A percentile compares a stretch with the other conserved stretches of the same genome.
Evolutionary conservation across 2,329 filamentous ascomycete species (phyloP).

Genomic region (Whalleya microplaca): DNA sequence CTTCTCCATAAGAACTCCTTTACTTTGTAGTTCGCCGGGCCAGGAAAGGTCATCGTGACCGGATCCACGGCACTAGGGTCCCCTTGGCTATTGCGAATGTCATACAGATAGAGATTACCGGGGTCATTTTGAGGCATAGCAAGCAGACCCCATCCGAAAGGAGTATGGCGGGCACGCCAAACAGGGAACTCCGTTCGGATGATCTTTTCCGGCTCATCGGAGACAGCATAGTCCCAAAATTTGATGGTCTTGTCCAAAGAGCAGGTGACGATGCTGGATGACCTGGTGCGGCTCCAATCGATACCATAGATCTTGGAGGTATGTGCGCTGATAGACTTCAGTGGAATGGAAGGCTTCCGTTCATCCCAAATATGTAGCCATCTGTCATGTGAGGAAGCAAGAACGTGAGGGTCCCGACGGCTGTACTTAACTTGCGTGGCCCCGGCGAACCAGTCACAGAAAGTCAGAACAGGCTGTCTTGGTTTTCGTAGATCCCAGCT

Average conservation of each 20-base stretch:
- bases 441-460: constrained; percentile 91
- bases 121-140: constrained; percentile 93
- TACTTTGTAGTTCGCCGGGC: constrained; percentile 69
- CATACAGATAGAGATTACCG: constrained; percentile 83
- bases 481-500: constrained; percentile 86
- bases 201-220: constrained; percentile 72
- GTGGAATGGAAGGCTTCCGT: constrained; percentile 74
- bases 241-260: constrained; percentile 92
- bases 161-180: constrained; percentile 89
- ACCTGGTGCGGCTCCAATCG: constrained; percentile 84
- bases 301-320: constrained; percentile 93
- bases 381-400: constrained; percentile 89
- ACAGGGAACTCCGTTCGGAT: constrained; percentile 85
- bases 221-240: constrained; percentile 79
- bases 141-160: constrained; percentile 82
- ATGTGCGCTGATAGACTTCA: constrained; percentile 86
- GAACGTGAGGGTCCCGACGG: constrained; percentile 79
- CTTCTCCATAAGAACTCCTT: constrained; percentile 92
- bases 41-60: constrained; percentile 58
- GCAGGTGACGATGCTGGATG: constrained; percentile 79
- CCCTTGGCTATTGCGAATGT: constrained; percentile 57
- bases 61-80: constrained; percentile 50
- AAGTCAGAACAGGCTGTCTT: constrained; percentile 73
- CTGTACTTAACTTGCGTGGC: constrained; percentile 97
- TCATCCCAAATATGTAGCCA: constrained; percentile 91